Base-by-base conservation (phyloP, 306 rosid species). In the Sophora flavescens region DNA sequence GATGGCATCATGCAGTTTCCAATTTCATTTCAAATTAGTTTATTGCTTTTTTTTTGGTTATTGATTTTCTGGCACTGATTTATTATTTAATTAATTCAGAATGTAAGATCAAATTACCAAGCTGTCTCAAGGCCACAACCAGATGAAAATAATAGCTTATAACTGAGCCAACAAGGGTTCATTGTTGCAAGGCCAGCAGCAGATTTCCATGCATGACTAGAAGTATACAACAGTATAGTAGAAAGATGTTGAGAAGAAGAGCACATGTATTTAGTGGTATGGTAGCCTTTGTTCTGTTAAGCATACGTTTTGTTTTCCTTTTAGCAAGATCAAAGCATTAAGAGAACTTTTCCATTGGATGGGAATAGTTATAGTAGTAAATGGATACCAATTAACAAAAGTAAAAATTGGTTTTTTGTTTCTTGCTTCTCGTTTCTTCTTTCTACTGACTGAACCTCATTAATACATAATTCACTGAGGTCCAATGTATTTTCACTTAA, bases 71-170 rank as follows among this genome's bases (percentile, higher is more conserved):
- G 41, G 36, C 50, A 33, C 47, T 66, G 59, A 50, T 38, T 77
- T 51, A 44, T 65, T 35, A 33, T 74, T 60, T 54, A 71, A 32
- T 58, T 33, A 41, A 32, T 73, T 47, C 91, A 92, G 97, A 74
- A 84, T 87, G 97, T 91, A 80, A 87, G 83, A 74, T 90, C 97
- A 33, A 92, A 89, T 82, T 95, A 95, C 85, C 93, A 80, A 78
- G 77, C 80, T 74, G 92, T 45, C 45, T 71, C 83, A 45, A 85
- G 75, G 51, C 38, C 71, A 22, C 84, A 67, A 76, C 72, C 87
- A 8, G 70, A 41, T 33, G 84, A 69, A 78, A 82, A 67, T 80
- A 80, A 65, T 14, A 81, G 77, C 79, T n/a, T 66, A 44, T 65
- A 62, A 64, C 26, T 64, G 74, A 82, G 69, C 69, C 77, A 80